Evolutionary conservation across 1,139 yeast genomes (phyloP), one percentile per base, ranked within the genome.

Genomic region (Saccharomycopsis hybrid): DNA sequence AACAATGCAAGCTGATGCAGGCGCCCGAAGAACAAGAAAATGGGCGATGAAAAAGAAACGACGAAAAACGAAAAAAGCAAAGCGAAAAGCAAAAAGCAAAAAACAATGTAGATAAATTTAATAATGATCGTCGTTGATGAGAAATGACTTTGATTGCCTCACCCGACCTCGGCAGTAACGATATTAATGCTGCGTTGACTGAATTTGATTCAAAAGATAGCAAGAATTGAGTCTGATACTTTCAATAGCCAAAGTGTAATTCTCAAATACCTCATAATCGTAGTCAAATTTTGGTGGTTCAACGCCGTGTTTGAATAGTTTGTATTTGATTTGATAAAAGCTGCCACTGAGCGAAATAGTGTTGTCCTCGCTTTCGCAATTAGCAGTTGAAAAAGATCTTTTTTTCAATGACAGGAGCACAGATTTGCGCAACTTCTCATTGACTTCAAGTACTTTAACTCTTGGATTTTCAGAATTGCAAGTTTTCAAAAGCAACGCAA

Each of bases 211-310:
- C 37, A 45, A 39, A 5, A 45, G 24, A 32, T 39, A 45, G 30
- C 37, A 30, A 7, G 31, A 25, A 37, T 48, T 43, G 47, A 48
- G 18, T 29, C 27, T 13, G 18, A 48, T 25, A 9, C n/a, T 8
- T 11, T 43, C 13, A 24, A 48, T 39, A 9, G n/a, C 32, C 3
- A 48, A 43, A 7, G 27, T 43, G 44, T 18, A 48, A 28, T 48
- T 48, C 18, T 48, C 50, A 30, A 48, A 43, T 4, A 48, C 50
- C 24, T 48, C 50, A 32, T 43, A 48, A 24, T 48, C 50, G 43
- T 48, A 48, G 35, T 35, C 50, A n/a, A 27, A 43, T 18, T 37
- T 27, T n/a, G 50, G 50, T 27, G 50, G 50, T 29, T 43, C 50
- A n/a, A 43, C 38, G 5, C 44, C 50, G 8, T 43, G 39, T 5